Conservation (phyloP, 148 eudicot genomes). For the Amaranthus hypochondriacus region DNA sequence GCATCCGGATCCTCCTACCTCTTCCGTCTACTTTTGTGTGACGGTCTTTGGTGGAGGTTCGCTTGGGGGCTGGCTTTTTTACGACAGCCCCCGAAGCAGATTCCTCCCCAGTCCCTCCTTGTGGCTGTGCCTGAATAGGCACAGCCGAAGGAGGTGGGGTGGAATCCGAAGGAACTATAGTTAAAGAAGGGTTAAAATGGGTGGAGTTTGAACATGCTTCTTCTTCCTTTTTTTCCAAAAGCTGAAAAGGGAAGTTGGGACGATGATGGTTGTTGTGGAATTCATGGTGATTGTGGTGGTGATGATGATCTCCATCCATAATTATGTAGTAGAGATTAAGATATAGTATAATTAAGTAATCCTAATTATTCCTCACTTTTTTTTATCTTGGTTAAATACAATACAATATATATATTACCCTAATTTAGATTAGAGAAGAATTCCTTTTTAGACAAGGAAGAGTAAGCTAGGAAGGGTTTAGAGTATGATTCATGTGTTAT, state of each 20-base stretch:
- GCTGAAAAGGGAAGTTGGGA: slow-evolving; percentile 79
- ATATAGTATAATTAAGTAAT: not conserved
- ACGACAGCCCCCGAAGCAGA: slow-evolving; percentile 17
- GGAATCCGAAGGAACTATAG: slow-evolving; percentile 31
- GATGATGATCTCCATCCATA: slow-evolving; percentile 70
- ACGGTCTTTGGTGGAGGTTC: slow-evolving; percentile 82
- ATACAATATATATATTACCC: no score
- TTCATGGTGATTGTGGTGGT: slow-evolving; percentile 39
- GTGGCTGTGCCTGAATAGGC: slow-evolving; percentile 11
- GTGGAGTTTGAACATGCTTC: slow-evolving; percentile 50
- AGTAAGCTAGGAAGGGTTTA: slow-evolving; percentile 2
- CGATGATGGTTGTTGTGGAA: slow-evolving; percentile 41
- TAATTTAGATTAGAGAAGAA: no score
- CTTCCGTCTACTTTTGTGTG: slow-evolving; percentile 99
- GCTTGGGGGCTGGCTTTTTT: slow-evolving; percentile 62
- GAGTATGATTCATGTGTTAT: slow-evolving; percentile 3
- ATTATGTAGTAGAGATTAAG: slow-evolving; percentile 14
- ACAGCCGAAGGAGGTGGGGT: slow-evolving; percentile 18
- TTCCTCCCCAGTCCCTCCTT: not conserved
- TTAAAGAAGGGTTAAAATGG: slow-evolving; percentile 38
- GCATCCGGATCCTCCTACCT: slow-evolving; percentile 94
- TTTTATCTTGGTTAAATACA: not conserved
- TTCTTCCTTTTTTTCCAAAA: slow-evolving; percentile 75
- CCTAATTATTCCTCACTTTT: not conserved
- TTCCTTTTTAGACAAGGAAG: not conserved